Base-by-base conservation (phyloP, 805 yeast genomes). In the Kregervanrija fluxuum region DNA sequence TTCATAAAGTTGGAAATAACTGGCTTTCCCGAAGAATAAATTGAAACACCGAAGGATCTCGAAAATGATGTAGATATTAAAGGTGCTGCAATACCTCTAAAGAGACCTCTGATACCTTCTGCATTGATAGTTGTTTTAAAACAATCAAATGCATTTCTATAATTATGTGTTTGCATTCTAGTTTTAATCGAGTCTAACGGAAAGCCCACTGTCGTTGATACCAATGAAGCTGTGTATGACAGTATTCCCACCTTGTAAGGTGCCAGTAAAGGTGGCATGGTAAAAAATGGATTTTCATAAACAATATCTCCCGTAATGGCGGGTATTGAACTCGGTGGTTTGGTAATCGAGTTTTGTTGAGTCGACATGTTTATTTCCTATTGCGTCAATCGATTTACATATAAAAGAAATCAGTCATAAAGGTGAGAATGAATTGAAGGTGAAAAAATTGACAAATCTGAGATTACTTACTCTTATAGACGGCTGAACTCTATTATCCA, bases 141-240 rank as follows among this genome's bases (percentile, higher is more conserved):
- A 57, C 95, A 85, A 44, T 77, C 78, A 42, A 69, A 59, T 28
- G 81, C 72, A 41, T 76, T 71, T 12, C 66, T 65, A 64, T 77
- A 86, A 43, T 74, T 70, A 55, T 85, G 82, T 0, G 95, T 83
- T 60, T 87, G 96, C 80, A 85, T 80, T 48, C 95, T 69, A 0
- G 95, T 88, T 61, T 87, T 87, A 47, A 88, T 70, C n/a, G 93
- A 82, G 59, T 87, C 96, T 41, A 87, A 62, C 0, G 96, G 96
- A 55, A 80, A 87, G 14, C 93, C 95, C n/a, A 80, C 72, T 3
- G 77, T 67, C 1, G 89, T 82, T 14, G 89, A 73, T 11, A 74
- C 61, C 37, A 82, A 61, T 0, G 89, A 80, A 2, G 90, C 68
- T 0, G 77, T 62, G 51, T 80, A 83, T 0, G 93, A 85, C 42